Base-by-base conservation (phyloP, 2,329 filamentous ascomycete genomes). In the Epicoccum sorghinum region DNA sequence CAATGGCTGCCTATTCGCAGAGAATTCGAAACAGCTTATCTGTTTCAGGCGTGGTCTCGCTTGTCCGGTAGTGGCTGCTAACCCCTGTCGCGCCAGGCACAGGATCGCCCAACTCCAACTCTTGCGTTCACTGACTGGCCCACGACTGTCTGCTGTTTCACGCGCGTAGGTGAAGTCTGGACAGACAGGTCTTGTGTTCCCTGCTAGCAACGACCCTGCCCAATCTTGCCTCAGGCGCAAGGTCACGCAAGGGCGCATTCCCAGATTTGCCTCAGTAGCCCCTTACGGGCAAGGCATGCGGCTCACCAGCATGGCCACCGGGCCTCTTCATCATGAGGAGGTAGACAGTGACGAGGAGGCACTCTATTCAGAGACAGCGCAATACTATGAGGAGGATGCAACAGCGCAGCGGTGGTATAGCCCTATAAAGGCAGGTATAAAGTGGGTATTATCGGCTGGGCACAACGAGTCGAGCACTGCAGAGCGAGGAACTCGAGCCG, bases 141-240 rank as follows among this genome's bases (percentile, higher is more conserved):
- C 56, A 61, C 59, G 55, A 49, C 57, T 52, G 55, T 60, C 57
- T 64, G 61, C 49, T 69, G 70, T 73, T 73, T 73, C 70, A 71
- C 61, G 52, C 70, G 61, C 61, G 48, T 48, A 63, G 50, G 27
- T 52, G 54, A 46, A 44, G 45, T 57, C 61, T 58, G 45, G 54
- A 54, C 59, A 63, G 52, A 65, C 60, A 60, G 55, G 58, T 61
- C 30, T 57, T 52, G 58, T 47, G 41, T 47, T 58, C 67, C 70
- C 59, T 68, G 68, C 59, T 62, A 57, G 54, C 47, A 47, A 40
- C 53, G 35, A 47, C 44, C 66, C 64, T 41, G 48, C 57, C 58
- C 65, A 64, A 67, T 46, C 18, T 64, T 59, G 49, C 39, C 36
- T 35, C 52, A 61, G 56, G 59, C 65, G 60, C 60, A 48, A 60